Evolutionary conservation across 1,284 basidiomycete species (phyloP).

Genomic region (Takashimella tepidaria): DNA sequence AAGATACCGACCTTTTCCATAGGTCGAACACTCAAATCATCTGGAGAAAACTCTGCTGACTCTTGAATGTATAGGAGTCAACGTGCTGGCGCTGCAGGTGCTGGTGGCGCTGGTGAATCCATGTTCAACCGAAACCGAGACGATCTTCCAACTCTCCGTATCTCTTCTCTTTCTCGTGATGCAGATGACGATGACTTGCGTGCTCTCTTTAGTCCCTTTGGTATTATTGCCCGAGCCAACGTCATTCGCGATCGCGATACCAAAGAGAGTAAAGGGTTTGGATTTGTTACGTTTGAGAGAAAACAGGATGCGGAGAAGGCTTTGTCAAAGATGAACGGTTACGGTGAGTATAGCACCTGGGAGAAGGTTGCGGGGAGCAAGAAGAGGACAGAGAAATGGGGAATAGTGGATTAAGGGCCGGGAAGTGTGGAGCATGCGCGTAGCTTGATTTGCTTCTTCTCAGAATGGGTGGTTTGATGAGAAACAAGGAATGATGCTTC

Average conservation of each 20-base stretch:
- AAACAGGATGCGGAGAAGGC: conserved; percentile 74
- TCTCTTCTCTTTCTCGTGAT: conserved; percentile 95
- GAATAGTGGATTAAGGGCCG: neutral
- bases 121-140: conserved; percentile 67
- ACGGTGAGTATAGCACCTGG: conserved; percentile 51
- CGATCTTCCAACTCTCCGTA: conserved; percentile 91
- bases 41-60: neutral
- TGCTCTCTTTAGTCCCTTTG: conserved; percentile 69
- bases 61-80: conserved; percentile 23
- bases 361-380: neutral
- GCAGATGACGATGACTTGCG: conserved; percentile 91
- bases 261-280: conserved; percentile 76
- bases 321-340: conserved; percentile 88
- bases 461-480: no score
- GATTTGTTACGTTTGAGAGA: conserved; percentile 80
- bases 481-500: no score
- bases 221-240: conserved; percentile 81
- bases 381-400: neutral
- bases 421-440: neutral
- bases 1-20: neutral
- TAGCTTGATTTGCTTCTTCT: no score
- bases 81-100: conserved; percentile 53
- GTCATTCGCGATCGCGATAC: conserved; percentile 95
- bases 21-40: no score
- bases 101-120: conserved; percentile 69